Percentiles rank a stretch among this genome's conserved stretches.
Conservation (phyloP, 176 grass and related monocot genomes). For the Microstegium vimineum region DNA sequence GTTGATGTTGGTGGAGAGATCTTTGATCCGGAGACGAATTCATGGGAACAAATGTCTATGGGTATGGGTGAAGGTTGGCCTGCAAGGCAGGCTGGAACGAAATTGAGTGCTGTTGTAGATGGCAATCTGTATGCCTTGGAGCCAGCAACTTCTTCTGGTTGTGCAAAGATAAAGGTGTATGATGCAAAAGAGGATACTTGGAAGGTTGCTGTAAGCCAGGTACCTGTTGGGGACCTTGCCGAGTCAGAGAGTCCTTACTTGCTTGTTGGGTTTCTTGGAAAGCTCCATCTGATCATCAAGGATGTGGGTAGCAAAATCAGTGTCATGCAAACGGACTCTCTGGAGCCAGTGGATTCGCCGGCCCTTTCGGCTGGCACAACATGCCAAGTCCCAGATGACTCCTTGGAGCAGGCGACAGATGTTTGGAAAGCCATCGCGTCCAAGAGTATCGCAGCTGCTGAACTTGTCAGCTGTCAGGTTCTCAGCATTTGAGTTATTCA, state of each 20-base stretch:
- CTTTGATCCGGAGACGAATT: constrained; percentile 55
- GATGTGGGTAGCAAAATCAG: constrained; percentile 38
- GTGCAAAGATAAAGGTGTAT: constrained; percentile 70
- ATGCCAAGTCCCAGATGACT: constrained; percentile 25
- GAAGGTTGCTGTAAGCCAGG: constrained; percentile 50
- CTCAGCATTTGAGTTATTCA: constrained; percentile 48
- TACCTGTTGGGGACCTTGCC: constrained; percentile 44
- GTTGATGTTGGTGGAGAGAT: constrained; percentile 76
- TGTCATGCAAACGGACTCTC: constrained; percentile 39
- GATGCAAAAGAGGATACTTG: constrained; percentile 65
- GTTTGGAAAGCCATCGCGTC: constrained; percentile 56
- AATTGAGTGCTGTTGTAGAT: constrained; percentile 55
- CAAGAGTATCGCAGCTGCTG: constrained; percentile 46
- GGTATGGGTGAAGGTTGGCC: constrained; percentile 85
- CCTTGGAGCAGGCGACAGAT: constrained; percentile 27
- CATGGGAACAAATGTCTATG: constrained; percentile 72
- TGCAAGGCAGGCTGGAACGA: constrained; percentile 63
- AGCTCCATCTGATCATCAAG: constrained; percentile 66
- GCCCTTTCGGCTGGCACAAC: neutral
- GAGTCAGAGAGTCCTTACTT: constrained; percentile 55
- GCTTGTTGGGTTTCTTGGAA: constrained; percentile 53
- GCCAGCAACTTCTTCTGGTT: constrained; percentile 50
- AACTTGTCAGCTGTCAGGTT: constrained; percentile 74
- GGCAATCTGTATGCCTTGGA: constrained; percentile 75
- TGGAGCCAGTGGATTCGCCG: constrained; percentile 8